Conservation (phyloP, 1,139 yeast species). For the Zygosaccharomyces pseudobailii region DNA sequence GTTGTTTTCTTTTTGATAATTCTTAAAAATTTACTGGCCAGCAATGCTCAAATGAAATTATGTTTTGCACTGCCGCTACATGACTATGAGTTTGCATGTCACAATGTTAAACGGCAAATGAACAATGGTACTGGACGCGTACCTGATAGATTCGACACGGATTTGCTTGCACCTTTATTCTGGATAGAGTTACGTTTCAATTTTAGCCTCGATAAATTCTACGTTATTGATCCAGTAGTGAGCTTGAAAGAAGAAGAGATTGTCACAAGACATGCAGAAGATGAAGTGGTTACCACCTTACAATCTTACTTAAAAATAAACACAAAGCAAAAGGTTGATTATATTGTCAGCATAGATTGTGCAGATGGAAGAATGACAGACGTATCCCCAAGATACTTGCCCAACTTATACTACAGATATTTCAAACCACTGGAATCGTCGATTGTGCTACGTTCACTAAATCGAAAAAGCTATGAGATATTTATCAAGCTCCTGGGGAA, state of each 20-base stretch:
- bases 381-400: conserved; percentile 24
- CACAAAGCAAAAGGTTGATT: conserved; percentile 16
- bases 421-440: conserved; percentile 11
- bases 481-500: not conserved
- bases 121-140: conserved; percentile 13
- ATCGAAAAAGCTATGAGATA: conserved; percentile 11
- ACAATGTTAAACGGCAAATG: conserved; percentile 5
- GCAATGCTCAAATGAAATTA: conserved; percentile 10
- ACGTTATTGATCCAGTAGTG: conserved; percentile 26
- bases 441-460: conserved; percentile 6
- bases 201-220: conserved; percentile 6
- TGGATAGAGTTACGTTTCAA: conserved; percentile 23
- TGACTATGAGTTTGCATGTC: conserved; percentile 12
- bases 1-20: conserved; percentile 22
- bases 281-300: conserved; percentile 14
- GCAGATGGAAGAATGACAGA: conserved; percentile 13
- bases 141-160: conserved; percentile 25
- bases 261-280: conserved; percentile 11
- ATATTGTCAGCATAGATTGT: conserved; percentile 17
- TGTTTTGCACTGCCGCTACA: conserved; percentile 26
- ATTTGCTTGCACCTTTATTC: conserved; percentile 23
- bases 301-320: conserved; percentile 10
- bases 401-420: conserved; percentile 20
- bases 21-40: conserved; percentile 14
- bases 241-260: conserved; percentile 17